These are phyloP conservation scores for Brettanomyces anomalus DNA, from an alignment of 805 yeast genomes.

Conservation along the genomic window DNA sequence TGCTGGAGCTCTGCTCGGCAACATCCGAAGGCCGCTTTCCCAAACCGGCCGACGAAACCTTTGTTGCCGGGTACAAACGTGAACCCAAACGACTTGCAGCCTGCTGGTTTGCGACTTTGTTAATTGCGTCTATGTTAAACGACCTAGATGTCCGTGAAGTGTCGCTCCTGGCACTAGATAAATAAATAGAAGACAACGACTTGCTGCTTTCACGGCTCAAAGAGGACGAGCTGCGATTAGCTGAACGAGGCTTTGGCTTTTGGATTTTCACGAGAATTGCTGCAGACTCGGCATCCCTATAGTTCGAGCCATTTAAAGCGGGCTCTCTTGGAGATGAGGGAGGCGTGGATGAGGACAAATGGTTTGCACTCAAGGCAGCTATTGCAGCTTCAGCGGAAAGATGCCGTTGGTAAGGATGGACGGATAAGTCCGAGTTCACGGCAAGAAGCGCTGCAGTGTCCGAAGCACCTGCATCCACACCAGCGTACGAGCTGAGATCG, in stretches of 20 bases:
- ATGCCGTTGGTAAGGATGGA: conserved; percentile 55
- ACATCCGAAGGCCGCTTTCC: not conserved
- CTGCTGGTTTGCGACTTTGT: conserved; percentile 25
- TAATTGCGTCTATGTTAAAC: conserved; percentile 22
- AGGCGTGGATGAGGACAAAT: too few species aligned
- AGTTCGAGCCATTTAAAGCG: conserved; percentile 21
- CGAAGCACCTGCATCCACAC: conserved; percentile 61
- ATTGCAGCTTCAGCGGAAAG: conserved; percentile 56
- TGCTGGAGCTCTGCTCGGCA: conserved; percentile 32
- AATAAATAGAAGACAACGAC: not conserved
- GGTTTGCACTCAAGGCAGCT: conserved; percentile 43
- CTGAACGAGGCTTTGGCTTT: not conserved
- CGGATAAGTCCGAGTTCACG: conserved; percentile 52
- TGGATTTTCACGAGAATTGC: conserved; percentile 25
- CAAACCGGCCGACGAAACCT: not conserved
- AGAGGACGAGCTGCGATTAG: not conserved
- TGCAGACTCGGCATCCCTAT: conserved; percentile 42
- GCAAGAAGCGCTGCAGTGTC: conserved; percentile 76
- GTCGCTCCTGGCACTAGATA: conserved; percentile 10
- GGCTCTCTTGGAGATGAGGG: conserved; percentile 21
- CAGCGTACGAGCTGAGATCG: conserved; percentile 37
- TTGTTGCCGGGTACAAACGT: conserved; percentile 31
- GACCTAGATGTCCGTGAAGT: conserved; percentile 18
- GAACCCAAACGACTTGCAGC: conserved; percentile 37
- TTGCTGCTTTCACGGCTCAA: not conserved